These are phyloP conservation scores for Phalaenopsis aphrodite DNA, from an alignment of 106 monocot species.

Conservation along the genomic window DNA sequence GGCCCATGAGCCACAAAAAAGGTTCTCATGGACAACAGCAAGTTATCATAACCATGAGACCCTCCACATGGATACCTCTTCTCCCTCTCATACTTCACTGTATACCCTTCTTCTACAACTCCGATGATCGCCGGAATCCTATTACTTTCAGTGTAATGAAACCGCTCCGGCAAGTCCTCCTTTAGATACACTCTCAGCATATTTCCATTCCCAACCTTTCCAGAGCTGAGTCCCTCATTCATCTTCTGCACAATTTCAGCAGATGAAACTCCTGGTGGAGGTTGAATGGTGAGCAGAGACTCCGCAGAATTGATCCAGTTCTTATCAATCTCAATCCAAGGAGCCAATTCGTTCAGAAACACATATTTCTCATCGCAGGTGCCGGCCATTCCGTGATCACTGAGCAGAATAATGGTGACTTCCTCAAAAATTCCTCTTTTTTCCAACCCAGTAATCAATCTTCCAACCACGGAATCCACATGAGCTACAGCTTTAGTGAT, in stretches of 20 bases:
- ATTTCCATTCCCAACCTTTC: slow-evolving; percentile 48
- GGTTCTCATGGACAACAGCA: slow-evolving; percentile 4
- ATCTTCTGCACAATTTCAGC: slow-evolving; percentile 48
- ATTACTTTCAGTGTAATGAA: slow-evolving; percentile 7
- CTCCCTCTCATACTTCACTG: slow-evolving; percentile 3
- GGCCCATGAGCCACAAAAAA: slow-evolving; percentile 14
- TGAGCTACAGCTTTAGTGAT: slow-evolving; percentile 40
- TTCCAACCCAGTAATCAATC: slow-evolving; percentile 62
- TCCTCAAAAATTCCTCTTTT: slow-evolving; percentile 70
- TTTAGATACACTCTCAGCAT: slow-evolving; percentile 39
- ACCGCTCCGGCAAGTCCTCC: slow-evolving; percentile 14
- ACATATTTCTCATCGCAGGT: slow-evolving; percentile 53
- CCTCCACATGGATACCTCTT: slow-evolving; percentile 30
- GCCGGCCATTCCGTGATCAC: slow-evolving; percentile 80
- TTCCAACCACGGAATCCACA: slow-evolving; percentile 47
- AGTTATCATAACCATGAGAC: slow-evolving; percentile 26
- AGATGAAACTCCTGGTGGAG: slow-evolving; percentile 19
- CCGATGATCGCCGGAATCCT: slow-evolving; percentile 8
- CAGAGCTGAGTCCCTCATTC: slow-evolving; percentile 54
- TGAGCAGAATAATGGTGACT: slow-evolving; percentile 50
- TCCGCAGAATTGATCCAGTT: slow-evolving; percentile 43
- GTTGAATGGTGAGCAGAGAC: slow-evolving; percentile 44
- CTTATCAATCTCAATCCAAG: slow-evolving; percentile 41
- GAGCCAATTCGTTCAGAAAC: slow-evolving; percentile 45
- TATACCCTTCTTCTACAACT: slow-evolving; percentile 12